Evolutionary conservation across 768 basidiomycete genomes (phyloP), one percentile per base, ranked within the genome.

Genomic region (Heimioporus sp.): DNA sequence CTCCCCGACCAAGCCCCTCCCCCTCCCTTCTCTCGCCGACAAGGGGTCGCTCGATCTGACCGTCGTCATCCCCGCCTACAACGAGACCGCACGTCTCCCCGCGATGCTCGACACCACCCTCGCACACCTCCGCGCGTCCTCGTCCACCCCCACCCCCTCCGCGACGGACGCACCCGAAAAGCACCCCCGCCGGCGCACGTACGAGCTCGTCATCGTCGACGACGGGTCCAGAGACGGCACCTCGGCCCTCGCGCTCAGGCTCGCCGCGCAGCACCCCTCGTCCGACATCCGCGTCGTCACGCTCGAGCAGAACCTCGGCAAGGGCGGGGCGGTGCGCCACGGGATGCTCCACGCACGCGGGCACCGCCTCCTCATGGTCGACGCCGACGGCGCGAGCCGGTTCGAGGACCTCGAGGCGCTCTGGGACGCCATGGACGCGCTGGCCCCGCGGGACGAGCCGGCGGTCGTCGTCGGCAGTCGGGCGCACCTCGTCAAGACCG

Each of bases 321-420:
- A 98, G 65, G 95, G 95, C 17, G 95, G 93, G 4, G 91, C 93
- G 0, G 93, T 97, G 20, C 77, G 88, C 32, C 95, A 97, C 70
- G 94, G 95, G 34, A 90, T 95, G 82, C 67, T 95, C 56, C 84
- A 87, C 62, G 80, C 83, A 9, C 79, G 90, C 4, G 95, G 95
- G 8, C 71, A 76, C 57, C 74, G 90, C 10, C 73, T 97, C 41
- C 72, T 98, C 47, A 93, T 97, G 82, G 95, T 87, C 39, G 95
- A 98, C 63, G 95, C 95, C 9, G 95, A 98, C 59, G 95, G 90
- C 5, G 95, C 95, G 32, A 94, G 92, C 54, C 78, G 84, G 43
- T 94, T 98, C 61, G 77, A 81, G 41, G 95, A 97, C 63, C 66
- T 98, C 17, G 88, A 91, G 58, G 63, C 73, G n/a, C 72, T 98